Evolutionary conservation across 2,329 filamentous ascomycete genomes (phyloP), one percentile per base, ranked within the genome.

Genomic region (Paracoccidioides lutzii): DNA sequence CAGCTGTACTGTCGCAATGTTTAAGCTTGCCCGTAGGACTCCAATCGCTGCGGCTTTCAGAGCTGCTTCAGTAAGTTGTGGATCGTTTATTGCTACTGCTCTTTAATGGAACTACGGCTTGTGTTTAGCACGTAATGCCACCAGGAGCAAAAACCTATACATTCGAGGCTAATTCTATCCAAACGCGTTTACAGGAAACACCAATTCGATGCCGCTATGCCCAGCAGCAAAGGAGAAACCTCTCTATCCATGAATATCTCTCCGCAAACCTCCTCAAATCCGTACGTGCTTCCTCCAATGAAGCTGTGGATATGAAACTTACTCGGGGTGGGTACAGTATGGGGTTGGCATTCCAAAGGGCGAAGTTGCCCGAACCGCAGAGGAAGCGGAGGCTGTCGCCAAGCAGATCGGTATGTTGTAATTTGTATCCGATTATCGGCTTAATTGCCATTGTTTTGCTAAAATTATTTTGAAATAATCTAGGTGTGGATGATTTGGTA

Each of bases 221-320:
- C 65, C 81, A 78, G 69, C 85, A 93, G 75, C 90, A 96, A 77
- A 82, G 81, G 75, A 83, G 93, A 78, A 84, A 87, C 69, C 82
- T 98, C 71, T 93, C 89, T 71, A 95, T 98, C 69, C 93, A 98
- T 80, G 93, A 98, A 79, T 97, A 96, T 78, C 86, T 91, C 69
- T 96, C 93, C 66, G 89, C 90, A 66, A 88, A 90, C 73, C 84
- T 98, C 65, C 81, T 98, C 69, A 88, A 83, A 69, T 76, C 74
- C 65, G 81, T 83, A 75, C 60, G 73, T 65, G 41, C 38, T 35
- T 40, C 42, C 53, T 35, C 56, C 12, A 44, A 8, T 10, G 44
- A 30, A 30, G 10, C 28, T 12, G 37, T 28, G 9, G 33, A n/a
- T 14, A 41, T 30, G 35, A 42, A 14, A 32, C 49, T 52, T 4